Percentiles rank a stretch among this genome's conserved stretches.
Conservation (phyloP, 306 rosid genomes). For the Abrus precatorius region DNA sequence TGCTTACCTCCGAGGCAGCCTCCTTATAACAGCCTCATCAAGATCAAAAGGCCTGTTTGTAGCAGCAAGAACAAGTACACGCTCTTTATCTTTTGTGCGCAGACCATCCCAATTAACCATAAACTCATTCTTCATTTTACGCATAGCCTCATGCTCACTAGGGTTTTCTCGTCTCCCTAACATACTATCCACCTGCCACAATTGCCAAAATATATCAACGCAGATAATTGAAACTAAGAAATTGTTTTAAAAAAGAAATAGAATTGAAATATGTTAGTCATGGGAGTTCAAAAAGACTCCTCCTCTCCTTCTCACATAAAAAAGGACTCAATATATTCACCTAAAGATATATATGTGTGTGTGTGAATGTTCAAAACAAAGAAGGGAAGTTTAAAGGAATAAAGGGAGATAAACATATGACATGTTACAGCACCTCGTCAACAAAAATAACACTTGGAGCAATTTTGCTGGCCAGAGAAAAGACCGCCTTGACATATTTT, state of each 20-base stretch:
- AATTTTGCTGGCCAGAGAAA: constrained; percentile 96
- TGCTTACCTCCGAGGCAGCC: constrained; percentile 92
- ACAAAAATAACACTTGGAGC: constrained; percentile 96
- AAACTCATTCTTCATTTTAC: constrained; percentile 98
- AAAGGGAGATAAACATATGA: not conserved
- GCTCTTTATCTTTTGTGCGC: constrained; percentile 94
- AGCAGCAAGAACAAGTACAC: constrained; percentile 97
- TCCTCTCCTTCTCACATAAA: too few relatives aligned
- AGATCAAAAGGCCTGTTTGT: constrained; percentile 99
- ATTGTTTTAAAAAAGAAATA: constrained; percentile 4
- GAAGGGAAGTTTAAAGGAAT: not conserved
- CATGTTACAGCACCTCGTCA: constrained; percentile 76
- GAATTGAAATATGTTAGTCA: not conserved
- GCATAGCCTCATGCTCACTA: constrained; percentile 98
- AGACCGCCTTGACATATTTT: constrained; percentile 94
- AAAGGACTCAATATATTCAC: too few relatives aligned
- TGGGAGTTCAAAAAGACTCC: too few relatives aligned
- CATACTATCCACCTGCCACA: constrained; percentile 93
- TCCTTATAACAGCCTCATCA: constrained; percentile 98
- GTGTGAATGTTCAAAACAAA: not conserved
- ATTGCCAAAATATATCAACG: constrained; percentile 38
- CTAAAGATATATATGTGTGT: too few relatives aligned
- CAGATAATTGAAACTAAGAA: constrained; percentile 10
- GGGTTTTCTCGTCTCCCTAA: constrained; percentile 97
- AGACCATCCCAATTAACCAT: constrained; percentile 99